Evolutionary conservation across 2,329 filamentous ascomycete species (phyloP).

Genomic region (Chaetomium sp.): DNA sequence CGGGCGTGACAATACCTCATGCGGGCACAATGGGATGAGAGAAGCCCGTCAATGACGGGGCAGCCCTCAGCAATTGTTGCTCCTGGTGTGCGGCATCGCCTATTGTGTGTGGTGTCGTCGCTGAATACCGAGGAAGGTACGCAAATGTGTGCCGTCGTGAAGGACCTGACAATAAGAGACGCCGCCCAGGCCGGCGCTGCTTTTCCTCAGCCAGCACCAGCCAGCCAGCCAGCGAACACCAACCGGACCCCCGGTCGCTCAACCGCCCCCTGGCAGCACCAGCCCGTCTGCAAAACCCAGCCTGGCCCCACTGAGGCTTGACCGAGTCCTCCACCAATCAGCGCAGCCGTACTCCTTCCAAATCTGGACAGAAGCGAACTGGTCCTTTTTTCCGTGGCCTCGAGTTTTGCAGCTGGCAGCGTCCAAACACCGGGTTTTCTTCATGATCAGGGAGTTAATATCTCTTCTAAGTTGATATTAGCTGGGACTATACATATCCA

Average conservation of each 20-base stretch:
- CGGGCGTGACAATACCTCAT: background rate
- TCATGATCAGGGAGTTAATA: too few relatives aligned
- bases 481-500: too few relatives aligned
- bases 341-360: constrained; percentile 15
- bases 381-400: constrained; percentile 2
- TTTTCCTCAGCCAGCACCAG: constrained; percentile 11
- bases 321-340: constrained; percentile 23
- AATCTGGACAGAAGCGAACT: constrained; percentile 21
- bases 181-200: constrained; percentile 5
- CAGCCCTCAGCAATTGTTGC: constrained; percentile 4
- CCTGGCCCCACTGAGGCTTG: constrained; percentile 22
- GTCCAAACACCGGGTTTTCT: too few relatives aligned
- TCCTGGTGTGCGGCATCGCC: background rate
- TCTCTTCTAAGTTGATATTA: too few relatives aligned
- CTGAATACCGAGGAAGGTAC: background rate
- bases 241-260: constrained; percentile 3
- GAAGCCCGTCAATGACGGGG: background rate
- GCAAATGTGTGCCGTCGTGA: background rate
- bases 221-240: constrained; percentile 1
- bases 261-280: constrained; percentile 6
- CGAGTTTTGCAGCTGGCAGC: background rate
- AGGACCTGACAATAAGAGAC: constrained; percentile 11
- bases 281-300: background rate
- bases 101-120: background rate
- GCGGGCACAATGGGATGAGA: background rate